Percentiles rank a stretch among this genome's conserved stretches.
Conservation (phyloP, 2,329 filamentous ascomycete genomes). For the Colletotrichum orbiculare region DNA sequence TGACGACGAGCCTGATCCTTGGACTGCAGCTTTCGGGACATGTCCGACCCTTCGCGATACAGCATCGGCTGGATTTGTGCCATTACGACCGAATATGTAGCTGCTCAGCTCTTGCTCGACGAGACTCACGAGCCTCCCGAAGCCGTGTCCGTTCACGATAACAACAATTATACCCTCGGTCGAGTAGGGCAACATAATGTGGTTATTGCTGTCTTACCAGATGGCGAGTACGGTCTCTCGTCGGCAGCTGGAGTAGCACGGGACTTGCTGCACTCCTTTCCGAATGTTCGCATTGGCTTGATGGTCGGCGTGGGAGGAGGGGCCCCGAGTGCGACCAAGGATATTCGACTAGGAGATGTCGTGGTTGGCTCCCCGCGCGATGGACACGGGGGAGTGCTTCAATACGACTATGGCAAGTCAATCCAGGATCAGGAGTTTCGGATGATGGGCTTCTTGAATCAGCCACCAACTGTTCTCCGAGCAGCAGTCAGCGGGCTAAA, state of each 20-base stretch:
- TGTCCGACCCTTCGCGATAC: neutral
- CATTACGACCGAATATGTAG: neutral
- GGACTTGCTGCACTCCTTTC: slow-evolving; percentile 32
- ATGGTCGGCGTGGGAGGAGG: slow-evolving; percentile 47
- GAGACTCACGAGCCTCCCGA: slow-evolving; percentile 15
- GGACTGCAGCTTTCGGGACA: neutral
- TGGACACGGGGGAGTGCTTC: slow-evolving; percentile 6
- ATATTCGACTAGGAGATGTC: slow-evolving; percentile 45
- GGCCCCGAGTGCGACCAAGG: slow-evolving; percentile 45
- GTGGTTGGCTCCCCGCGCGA: slow-evolving; percentile 7
- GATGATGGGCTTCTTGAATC: slow-evolving; percentile 4
- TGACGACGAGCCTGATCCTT: too few species aligned
- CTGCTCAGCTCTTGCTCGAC: slow-evolving; percentile 8
- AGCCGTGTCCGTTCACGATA: slow-evolving; percentile 36
- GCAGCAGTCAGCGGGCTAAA: neutral
- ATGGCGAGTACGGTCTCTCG: slow-evolving; percentile 34
- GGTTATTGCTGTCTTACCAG: slow-evolving; percentile 41
- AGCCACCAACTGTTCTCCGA: slow-evolving; percentile 14
- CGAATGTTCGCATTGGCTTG: slow-evolving; percentile 10
- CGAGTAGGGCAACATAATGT: slow-evolving; percentile 40
- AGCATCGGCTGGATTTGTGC: slow-evolving; percentile 8
- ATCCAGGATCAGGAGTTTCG: slow-evolving; percentile 27
- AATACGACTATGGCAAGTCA: slow-evolving; percentile 37
- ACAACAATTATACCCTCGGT: slow-evolving; percentile 41
- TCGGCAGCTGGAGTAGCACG: slow-evolving; percentile 37